Conservation (phyloP, 192 early-diverging fungal species). For the Rhizophagus prolifer region DNA sequence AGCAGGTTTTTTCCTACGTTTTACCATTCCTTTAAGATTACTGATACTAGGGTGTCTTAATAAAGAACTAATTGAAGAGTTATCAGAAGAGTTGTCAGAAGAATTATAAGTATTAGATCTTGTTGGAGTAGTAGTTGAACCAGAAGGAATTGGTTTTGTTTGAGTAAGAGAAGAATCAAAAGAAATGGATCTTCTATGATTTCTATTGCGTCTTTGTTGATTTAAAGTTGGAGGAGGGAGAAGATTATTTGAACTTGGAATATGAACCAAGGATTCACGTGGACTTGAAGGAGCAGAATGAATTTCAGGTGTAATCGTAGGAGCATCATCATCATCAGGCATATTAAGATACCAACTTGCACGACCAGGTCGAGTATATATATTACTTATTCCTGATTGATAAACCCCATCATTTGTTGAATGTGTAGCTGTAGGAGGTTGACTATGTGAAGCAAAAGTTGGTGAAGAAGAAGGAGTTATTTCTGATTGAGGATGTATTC, state of each 20-base stretch:
- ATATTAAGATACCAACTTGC: constrained; percentile 18
- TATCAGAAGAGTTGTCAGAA: neutral
- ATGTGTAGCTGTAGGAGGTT: neutral
- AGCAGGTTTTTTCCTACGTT: neutral
- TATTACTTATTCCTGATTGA: neutral
- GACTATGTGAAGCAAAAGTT: neutral
- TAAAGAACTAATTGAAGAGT: neutral
- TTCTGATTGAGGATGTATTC: neutral
- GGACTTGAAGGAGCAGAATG: constrained; percentile 16
- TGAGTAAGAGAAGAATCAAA: neutral
- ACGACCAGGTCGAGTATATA: neutral
- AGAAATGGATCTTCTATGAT: neutral
- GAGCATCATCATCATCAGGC: constrained; percentile 18
- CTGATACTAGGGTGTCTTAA: neutral
- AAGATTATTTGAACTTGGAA: neutral
- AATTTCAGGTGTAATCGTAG: neutral
- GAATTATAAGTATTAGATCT: neutral
- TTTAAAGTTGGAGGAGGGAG: neutral
- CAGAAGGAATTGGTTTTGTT: neutral
- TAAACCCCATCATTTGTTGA: neutral
- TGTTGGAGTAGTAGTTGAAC: neutral
- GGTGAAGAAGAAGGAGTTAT: neutral
- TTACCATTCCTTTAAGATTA: neutral
- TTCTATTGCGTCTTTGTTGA: neutral
- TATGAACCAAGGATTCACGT: neutral